Evolutionary conservation across 176 grass and related monocot species (phyloP).

Genomic region (Metroxylon sagu): DNA sequence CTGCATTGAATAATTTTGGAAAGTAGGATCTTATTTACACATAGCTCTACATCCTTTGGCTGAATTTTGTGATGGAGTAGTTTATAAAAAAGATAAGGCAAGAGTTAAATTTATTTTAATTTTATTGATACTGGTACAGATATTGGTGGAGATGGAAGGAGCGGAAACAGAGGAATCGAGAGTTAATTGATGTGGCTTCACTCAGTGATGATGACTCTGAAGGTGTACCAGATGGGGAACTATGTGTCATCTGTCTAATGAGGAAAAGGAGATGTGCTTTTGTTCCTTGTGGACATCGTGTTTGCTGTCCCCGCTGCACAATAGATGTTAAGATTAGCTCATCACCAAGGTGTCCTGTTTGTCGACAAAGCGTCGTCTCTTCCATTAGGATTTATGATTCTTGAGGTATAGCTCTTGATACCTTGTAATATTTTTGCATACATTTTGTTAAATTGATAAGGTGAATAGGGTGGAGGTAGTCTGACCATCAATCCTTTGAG

Average conservation of each 20-base stretch:
- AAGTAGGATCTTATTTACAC: too few species aligned
- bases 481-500: too few species aligned
- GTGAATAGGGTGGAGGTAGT: too few species aligned
- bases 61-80: too few species aligned
- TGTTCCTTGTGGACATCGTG: slow-evolving; percentile 90
- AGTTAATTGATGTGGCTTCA: slow-evolving; percentile 30
- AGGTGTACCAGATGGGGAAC: slow-evolving; percentile 57
- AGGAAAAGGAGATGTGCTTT: slow-evolving; percentile 64
- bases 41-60: too few species aligned
- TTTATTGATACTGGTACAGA: slow-evolving; percentile 31
- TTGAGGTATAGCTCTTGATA: slow-evolving; percentile 36
- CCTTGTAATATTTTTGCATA: background rate
- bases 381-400: slow-evolving; percentile 76
- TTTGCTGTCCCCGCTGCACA: slow-evolving; percentile 75
- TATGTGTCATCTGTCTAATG: slow-evolving; percentile 86
- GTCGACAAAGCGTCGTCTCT: slow-evolving; percentile 55
- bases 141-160: slow-evolving; percentile 51
- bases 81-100: too few species aligned
- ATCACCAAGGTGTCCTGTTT: slow-evolving; percentile 65
- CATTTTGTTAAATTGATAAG: background rate
- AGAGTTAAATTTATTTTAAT: too few species aligned
- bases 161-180: slow-evolving; percentile 30
- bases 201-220: slow-evolving; percentile 25
- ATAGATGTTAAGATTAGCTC: slow-evolving; percentile 32
- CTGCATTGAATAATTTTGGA: too few species aligned